These are phyloP conservation scores for Rhodotorula diobovata DNA, from an alignment of 768 basidiomycete species.

Conservation along the genomic window DNA sequence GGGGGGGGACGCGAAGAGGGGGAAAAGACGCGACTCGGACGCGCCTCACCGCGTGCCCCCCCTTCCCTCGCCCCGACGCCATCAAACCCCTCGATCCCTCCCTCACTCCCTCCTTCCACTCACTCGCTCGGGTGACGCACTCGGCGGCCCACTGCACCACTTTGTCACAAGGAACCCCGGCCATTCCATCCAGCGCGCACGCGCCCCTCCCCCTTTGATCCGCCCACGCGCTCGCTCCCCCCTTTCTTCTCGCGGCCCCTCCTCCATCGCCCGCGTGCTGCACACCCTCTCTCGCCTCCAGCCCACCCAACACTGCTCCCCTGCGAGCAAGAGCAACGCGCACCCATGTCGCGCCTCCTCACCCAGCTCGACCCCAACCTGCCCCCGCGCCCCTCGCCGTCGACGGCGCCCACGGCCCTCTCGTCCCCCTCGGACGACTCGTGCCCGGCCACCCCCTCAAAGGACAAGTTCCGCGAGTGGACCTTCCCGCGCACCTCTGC, in stretches of 20 bases:
- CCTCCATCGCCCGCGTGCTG: neutral
- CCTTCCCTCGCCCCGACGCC: too few relatives aligned
- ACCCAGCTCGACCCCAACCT: neutral
- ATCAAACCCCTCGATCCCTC: too few relatives aligned
- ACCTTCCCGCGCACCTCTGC: constrained; percentile 10
- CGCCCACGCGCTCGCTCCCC: neutral
- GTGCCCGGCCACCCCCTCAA: constrained; percentile 3
- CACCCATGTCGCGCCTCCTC: neutral
- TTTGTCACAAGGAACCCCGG: too few relatives aligned
- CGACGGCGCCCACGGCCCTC: neutral
- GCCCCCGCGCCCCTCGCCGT: neutral
- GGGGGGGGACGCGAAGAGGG: neutral
- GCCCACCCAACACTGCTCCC: neutral
- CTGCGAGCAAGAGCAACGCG: too few relatives aligned
- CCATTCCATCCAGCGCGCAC: neutral
- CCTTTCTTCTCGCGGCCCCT: neutral
- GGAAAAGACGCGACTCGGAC: too few relatives aligned
- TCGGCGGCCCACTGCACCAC: too few relatives aligned
- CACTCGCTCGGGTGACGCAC: too few relatives aligned
- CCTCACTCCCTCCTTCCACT: too few relatives aligned
- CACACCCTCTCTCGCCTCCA: neutral
- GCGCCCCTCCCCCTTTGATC: neutral
- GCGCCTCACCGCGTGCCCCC: too few relatives aligned
- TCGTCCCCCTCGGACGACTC: neutral
- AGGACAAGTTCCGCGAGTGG: constrained; percentile 26